Conservation (phyloP, 1,284 basidiomycete species). For the Heterobasidion occidentale region DNA sequence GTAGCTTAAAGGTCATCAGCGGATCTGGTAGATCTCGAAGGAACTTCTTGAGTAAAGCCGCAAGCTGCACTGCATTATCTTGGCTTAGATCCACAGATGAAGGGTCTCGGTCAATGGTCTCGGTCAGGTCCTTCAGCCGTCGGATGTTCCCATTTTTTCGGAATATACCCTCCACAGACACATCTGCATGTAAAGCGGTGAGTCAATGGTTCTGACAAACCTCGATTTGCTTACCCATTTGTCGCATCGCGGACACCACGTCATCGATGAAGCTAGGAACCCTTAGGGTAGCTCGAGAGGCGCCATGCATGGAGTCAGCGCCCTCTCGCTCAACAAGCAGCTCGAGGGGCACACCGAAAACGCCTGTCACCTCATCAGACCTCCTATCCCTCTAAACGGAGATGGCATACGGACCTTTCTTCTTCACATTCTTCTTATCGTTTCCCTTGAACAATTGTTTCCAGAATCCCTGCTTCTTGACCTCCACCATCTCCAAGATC, state of each 20-base stretch:
- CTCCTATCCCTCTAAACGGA: constrained; percentile 1
- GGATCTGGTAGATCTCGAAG: constrained; percentile 95
- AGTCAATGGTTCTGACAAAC: background rate
- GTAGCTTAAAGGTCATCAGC: constrained; percentile 89
- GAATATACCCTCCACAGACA: constrained; percentile 99
- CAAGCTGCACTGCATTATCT: constrained; percentile 96
- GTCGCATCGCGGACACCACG: constrained; percentile 95
- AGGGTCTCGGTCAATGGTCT: constrained; percentile 90
- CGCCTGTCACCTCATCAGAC: constrained; percentile 34
- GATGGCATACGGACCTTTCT: constrained; percentile 63
- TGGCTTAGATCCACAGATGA: constrained; percentile 85
- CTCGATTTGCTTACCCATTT: constrained; percentile 79
- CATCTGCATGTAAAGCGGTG: constrained; percentile 48
- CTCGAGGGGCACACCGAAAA: constrained; percentile 92
- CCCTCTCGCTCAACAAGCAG: constrained; percentile 93
- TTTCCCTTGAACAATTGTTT: constrained; percentile 91
- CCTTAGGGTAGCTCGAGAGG: constrained; percentile 77
- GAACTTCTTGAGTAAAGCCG: constrained; percentile 96
- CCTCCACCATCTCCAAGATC: constrained; percentile 87
- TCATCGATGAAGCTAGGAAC: constrained; percentile 98
- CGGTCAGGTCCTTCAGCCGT: constrained; percentile 83
- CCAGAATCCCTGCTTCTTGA: constrained; percentile 95
- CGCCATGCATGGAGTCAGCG: constrained; percentile 87
- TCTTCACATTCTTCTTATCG: constrained; percentile 84
- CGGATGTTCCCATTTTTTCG: constrained; percentile 98